Percentiles rank a stretch among this genome's conserved stretches.
phyloP scores from a whole-genome alignment of 2,329 filamentous ascomycete genomes.

The Monilinia fructigena region DNA sequence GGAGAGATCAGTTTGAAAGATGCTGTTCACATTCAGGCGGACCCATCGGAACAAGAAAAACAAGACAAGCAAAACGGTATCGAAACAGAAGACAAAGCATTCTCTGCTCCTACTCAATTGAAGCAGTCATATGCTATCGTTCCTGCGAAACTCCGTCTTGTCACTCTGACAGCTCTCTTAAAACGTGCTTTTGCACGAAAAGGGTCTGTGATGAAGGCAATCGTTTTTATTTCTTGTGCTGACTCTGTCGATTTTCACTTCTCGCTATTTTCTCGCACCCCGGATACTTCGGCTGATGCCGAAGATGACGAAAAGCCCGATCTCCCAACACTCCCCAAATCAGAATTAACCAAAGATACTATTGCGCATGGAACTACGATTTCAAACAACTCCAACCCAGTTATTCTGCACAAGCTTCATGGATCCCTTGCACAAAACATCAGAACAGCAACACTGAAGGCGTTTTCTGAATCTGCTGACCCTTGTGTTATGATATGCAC shows the following conservation, averaged over 20 bases:
- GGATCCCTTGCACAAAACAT: conserved; percentile 86
- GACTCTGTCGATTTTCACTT: conserved; percentile 98
- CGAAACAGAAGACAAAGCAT: conserved; percentile 52
- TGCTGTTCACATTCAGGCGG: conserved; percentile 79
- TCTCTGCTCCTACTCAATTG: conserved; percentile 84
- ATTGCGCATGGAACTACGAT: conserved; percentile 69
- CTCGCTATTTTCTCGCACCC: conserved; percentile 62
- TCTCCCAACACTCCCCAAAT: conserved; percentile 38
- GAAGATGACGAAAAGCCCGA: conserved; percentile 38
- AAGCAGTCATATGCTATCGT: conserved; percentile 89
- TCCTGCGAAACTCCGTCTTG: conserved; percentile 84
- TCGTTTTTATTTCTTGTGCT: conserved; percentile 94
- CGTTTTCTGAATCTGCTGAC: conserved; percentile 71
- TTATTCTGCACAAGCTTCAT: conserved; percentile 84
- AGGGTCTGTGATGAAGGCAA: conserved; percentile 93
- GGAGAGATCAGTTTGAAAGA: conserved; percentile 95
- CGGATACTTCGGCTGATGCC: conserved; percentile 40
- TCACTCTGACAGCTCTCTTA: conserved; percentile 79
- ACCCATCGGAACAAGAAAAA: conserved; percentile 51
- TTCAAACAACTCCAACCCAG: conserved; percentile 71
- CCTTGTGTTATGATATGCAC: conserved; percentile 87
- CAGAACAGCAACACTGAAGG: conserved; percentile 79
- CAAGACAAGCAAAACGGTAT: conserved; percentile 49
- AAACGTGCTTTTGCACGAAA: conserved; percentile 85
- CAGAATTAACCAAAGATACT: conserved; percentile 53